Evolutionary conservation across 306 rosid species (phyloP), one percentile per base, ranked within the genome.

Genomic region (Prunus padus): DNA sequence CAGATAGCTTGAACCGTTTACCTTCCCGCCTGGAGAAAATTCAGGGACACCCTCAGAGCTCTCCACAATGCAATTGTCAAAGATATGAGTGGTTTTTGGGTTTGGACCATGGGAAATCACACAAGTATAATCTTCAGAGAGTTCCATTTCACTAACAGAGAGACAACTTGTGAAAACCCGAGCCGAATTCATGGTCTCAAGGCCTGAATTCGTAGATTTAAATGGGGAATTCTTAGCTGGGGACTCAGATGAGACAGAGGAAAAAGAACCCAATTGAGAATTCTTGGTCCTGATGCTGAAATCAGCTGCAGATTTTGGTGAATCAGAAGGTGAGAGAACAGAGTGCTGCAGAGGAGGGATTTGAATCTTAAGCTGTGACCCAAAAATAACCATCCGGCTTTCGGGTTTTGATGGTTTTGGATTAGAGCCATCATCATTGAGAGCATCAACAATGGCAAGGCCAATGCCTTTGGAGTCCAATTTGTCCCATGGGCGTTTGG

Each of bases 51-150:
- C 93, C 59, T 78, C 79, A 59, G 81, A 78, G 79, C 88, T 89
- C 75, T 88, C 87, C 60, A 95, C 85, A 33, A 95, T 71, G 83
- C 92, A 87, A 51, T 92, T 84, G 61, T 87, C 93, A 28, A 86
- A 92, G 66, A 95, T 95, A 52, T 90, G 98, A 14, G 85, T 90
- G 52, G 97, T 88, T 86, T 70, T 84, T 11, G 98, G 97, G 54
- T 90, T 94, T 0, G 97, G 95, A 0, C 97, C 93, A 54, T 85
- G 96, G 0, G 84, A 78, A 42, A 89, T 92, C 71, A 95, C 96
- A 6, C 98, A 91, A 1, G 98, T 90, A 37, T 95, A 95, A 26
- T 95, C 97, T 81, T 95, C 98, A 0, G 97, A 95, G 2, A 82
- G 91, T 82, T 86, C 96, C 86, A 95, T 95, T 80, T 93, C 94